A percentile compares a stretch with the other conserved stretches of the same genome.
Conservation (phyloP, 2,329 filamentous ascomycete species). For the Diaporthe helianthi region DNA sequence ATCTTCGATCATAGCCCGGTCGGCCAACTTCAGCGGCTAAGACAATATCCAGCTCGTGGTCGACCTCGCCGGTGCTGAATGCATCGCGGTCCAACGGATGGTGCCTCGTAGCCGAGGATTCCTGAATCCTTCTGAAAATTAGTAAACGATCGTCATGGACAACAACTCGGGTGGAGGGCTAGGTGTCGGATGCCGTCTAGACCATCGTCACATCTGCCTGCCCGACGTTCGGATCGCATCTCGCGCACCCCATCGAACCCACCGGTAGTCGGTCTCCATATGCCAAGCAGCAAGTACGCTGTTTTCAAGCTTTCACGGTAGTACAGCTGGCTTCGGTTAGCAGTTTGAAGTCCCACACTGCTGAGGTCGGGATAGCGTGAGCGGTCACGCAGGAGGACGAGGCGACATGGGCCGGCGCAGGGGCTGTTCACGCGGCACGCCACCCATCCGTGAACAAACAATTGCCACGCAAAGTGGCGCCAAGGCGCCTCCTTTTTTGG, state of each 20-base stretch:
- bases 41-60: background rate
- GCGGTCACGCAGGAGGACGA: background rate
- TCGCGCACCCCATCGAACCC: background rate
- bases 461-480: background rate
- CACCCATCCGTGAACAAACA: background rate
- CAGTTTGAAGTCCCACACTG: background rate
- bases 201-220: slow-evolving; percentile 6
- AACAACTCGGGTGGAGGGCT: background rate
- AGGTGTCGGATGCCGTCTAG: background rate
- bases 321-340: slow-evolving; percentile 20
- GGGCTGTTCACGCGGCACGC: background rate
- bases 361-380: background rate
- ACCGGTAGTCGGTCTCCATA: background rate
- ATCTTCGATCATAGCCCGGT: background rate
- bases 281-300: slow-evolving; percentile 6
- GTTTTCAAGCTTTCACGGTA: slow-evolving; percentile 13
- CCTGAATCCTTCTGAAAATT: slow-evolving; percentile 4
- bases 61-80: background rate
- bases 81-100: slow-evolving; percentile 11
- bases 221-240: background rate
- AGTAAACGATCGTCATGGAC: background rate
- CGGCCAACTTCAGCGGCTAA: background rate
- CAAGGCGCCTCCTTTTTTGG: background rate
- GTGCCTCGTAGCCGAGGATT: background rate
- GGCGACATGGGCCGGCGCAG: background rate